Conservation (phyloP, 805 yeast species). For the Candida incommunis region DNA sequence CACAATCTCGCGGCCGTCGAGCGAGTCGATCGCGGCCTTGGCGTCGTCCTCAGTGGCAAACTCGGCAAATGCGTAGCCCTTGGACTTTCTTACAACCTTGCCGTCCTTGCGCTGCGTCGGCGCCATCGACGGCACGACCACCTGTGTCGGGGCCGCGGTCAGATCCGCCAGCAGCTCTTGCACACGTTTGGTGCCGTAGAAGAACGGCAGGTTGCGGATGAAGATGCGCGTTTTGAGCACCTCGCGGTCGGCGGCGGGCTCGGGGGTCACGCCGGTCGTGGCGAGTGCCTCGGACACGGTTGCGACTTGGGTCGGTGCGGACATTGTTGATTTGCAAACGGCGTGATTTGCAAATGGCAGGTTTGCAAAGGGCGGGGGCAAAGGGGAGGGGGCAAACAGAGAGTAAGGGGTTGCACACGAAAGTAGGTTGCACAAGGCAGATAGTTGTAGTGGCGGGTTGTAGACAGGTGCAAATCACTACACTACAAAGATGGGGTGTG, state of each 20-base stretch:
- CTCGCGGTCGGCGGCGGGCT: not conserved
- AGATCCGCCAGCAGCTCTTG: not conserved
- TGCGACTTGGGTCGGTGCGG: too few species aligned
- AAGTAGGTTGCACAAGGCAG: too few species aligned
- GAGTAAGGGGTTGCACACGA: too few species aligned
- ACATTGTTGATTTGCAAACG: too few species aligned
- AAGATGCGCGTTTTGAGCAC: not conserved
- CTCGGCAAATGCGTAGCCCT: conserved; percentile 1
- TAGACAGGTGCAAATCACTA: too few species aligned
- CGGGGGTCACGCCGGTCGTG: not conserved
- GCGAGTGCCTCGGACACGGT: too few species aligned
- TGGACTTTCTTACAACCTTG: not conserved
- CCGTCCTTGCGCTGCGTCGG: not conserved
- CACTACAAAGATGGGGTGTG: too few species aligned
- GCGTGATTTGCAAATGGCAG: too few species aligned
- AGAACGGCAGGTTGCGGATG: not conserved
- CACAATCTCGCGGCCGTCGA: not conserved
- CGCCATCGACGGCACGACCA: not conserved
- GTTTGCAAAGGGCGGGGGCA: too few species aligned
- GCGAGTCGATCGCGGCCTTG: not conserved
- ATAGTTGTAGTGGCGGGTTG: too few species aligned
- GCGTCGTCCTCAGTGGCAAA: conserved; percentile 11
- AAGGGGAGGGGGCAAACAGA: too few species aligned
- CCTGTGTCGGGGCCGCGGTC: not conserved
- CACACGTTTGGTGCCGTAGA: not conserved